These are phyloP conservation scores for Balansia obtecta DNA, from an alignment of 2,329 filamentous ascomycete genomes.

Conservation along the genomic window DNA sequence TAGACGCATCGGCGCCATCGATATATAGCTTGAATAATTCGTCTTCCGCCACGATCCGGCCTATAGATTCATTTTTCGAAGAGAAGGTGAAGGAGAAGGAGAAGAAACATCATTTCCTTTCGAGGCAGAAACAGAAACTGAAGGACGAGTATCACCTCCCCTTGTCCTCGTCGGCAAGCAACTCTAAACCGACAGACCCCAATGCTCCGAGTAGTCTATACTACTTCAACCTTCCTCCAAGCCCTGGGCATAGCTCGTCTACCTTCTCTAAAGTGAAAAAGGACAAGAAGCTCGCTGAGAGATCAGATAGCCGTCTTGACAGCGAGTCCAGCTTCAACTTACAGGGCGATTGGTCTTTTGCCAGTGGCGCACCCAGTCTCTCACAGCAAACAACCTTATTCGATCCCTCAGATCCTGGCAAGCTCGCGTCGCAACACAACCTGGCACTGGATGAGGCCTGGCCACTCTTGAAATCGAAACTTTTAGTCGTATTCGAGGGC, in stretches of 20 bases:
- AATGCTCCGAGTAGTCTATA: conserved; percentile 65
- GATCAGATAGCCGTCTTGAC: conserved; percentile 38
- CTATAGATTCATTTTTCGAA: conserved; percentile 37
- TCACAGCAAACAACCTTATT: conserved; percentile 32
- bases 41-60: conserved; percentile 64
- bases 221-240: conserved; percentile 63
- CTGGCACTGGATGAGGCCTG: conserved; percentile 70
- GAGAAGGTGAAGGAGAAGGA: conserved; percentile 45
- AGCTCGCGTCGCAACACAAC: conserved; percentile 49
- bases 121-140: conserved; percentile 66
- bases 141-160: conserved; percentile 63
- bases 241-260: conserved; percentile 50
- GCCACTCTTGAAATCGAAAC: conserved; percentile 64
- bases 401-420: conserved; percentile 41
- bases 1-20: conserved; percentile 47
- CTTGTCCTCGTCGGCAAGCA: conserved; percentile 64
- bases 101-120: conserved; percentile 69
- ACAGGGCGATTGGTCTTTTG: conserved; percentile 38
- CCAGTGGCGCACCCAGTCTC: conserved; percentile 37
- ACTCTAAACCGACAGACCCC: conserved; percentile 63
- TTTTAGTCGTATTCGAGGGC: conserved; percentile 69
- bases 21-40: conserved; percentile 67
- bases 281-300: conserved; percentile 71
- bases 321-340: conserved; percentile 34
- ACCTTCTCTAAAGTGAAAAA: conserved; percentile 75